These are phyloP conservation scores for Furculomyces boomerangus DNA, from an alignment of 371 early-diverging fungal species.

Conservation along the genomic window DNA sequence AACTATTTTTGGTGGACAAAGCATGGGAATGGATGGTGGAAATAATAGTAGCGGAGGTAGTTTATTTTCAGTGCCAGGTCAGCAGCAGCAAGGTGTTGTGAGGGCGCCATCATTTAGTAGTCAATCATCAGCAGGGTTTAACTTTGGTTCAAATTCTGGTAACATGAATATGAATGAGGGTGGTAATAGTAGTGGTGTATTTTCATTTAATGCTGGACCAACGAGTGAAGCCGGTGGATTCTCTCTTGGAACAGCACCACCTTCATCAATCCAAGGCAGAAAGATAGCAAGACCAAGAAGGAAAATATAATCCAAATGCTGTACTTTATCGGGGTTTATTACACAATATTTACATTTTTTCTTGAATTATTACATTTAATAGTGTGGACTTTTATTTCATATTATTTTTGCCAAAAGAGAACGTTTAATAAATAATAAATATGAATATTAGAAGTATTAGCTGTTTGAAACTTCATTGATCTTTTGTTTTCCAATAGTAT, in stretches of 20 bases:
- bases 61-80: too few relatives aligned
- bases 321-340: slow-evolving; percentile 16
- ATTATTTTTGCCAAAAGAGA: too few relatives aligned
- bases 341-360: slow-evolving; percentile 15
- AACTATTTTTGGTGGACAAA: too few relatives aligned
- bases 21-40: too few relatives aligned
- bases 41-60: too few relatives aligned
- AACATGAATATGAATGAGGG: too few relatives aligned
- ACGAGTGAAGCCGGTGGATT: background rate
- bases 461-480: background rate
- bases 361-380: too few relatives aligned
- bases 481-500: background rate
- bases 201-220: background rate
- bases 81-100: too few relatives aligned
- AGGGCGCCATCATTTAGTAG: too few relatives aligned
- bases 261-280: background rate
- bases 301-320: slow-evolving; percentile 12
- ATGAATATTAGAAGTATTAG: background rate
- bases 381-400: too few relatives aligned
- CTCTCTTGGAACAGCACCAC: background rate
- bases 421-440: background rate
- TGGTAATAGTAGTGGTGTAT: background rate
- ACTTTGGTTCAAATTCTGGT: too few relatives aligned
- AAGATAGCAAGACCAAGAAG: background rate
- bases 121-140: too few relatives aligned